These are phyloP conservation scores for Silene latifolia DNA, from an alignment of 148 eudicot species.

Conservation along the genomic window DNA sequence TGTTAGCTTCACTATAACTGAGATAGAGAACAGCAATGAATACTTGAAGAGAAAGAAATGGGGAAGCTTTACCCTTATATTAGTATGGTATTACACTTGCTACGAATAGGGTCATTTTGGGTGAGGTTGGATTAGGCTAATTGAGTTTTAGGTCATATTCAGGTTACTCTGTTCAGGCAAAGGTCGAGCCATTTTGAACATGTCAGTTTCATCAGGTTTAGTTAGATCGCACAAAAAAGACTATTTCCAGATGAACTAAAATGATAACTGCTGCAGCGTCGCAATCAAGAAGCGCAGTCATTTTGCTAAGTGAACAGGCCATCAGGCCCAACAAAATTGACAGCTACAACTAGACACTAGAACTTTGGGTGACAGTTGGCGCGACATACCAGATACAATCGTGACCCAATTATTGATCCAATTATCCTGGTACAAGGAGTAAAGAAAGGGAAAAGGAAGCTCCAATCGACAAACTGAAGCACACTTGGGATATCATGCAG, in stretches of 20 bases:
- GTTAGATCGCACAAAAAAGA: neutral
- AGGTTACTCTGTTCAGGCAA: neutral
- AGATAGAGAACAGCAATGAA: neutral
- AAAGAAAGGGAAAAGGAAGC: neutral
- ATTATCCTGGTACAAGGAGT: neutral
- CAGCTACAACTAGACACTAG: neutral
- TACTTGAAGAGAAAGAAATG: neutral
- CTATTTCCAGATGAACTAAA: neutral
- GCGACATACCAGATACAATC: neutral
- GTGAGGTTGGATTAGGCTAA: neutral
- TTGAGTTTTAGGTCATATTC: neutral
- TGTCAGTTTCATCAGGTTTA: neutral
- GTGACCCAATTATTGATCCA: neutral
- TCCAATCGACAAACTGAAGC: neutral
- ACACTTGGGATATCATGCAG: neutral
- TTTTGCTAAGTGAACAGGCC: neutral
- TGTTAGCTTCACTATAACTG: neutral
- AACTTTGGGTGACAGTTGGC: conserved; percentile 1
- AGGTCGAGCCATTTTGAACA: neutral
- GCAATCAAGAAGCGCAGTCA: neutral
- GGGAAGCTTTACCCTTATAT: neutral
- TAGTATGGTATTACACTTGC: neutral
- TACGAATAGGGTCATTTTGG: neutral
- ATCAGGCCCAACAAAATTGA: neutral
- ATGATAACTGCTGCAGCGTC: too few relatives aligned